Evolutionary conservation across 495 filamentous ascomycete species (phyloP).

Genomic region (Penicillium subrubescens): DNA sequence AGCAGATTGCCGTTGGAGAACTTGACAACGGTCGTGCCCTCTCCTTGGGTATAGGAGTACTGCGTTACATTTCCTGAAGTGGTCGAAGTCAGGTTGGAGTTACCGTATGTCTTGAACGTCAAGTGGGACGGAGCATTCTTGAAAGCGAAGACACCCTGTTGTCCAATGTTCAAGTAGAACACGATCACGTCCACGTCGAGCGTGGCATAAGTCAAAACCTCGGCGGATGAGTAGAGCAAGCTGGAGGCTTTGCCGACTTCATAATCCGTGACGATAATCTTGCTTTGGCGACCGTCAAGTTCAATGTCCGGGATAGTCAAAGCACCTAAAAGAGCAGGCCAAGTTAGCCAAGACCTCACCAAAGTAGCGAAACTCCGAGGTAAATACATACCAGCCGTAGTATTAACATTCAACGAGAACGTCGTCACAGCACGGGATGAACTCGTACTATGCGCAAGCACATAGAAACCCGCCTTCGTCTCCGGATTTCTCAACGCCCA

Average conservation of each 20-base stretch:
- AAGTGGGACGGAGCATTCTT: conserved; percentile 38
- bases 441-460: conserved; percentile 61
- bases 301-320: conserved; percentile 64
- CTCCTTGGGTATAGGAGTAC: conserved; percentile 37
- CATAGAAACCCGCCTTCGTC: conserved; percentile 60
- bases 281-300: conserved; percentile 69
- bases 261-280: conserved; percentile 73
- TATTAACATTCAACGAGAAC: conserved; percentile 61
- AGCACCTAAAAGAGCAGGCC: conserved; percentile 16
- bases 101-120: conserved; percentile 49
- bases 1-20: conserved; percentile 54
- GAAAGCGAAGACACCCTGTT: conserved; percentile 59
- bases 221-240: conserved; percentile 69
- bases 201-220: conserved; percentile 63
- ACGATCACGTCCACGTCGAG: conserved; percentile 50
- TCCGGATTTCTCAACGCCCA: conserved; percentile 58
- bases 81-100: conserved; percentile 37
- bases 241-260: conserved; percentile 51
- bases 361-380: background rate
- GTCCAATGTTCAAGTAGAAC: conserved; percentile 64
- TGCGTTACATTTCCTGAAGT: conserved; percentile 51
- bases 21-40: conserved; percentile 47
- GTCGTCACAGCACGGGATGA: conserved; percentile 50
- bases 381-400: conserved; percentile 49
- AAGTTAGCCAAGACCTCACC: background rate